Evolutionary conservation across 139 green algal genomes (phyloP).

Genomic region (Auxenochlorella pyrenoidosa): DNA sequence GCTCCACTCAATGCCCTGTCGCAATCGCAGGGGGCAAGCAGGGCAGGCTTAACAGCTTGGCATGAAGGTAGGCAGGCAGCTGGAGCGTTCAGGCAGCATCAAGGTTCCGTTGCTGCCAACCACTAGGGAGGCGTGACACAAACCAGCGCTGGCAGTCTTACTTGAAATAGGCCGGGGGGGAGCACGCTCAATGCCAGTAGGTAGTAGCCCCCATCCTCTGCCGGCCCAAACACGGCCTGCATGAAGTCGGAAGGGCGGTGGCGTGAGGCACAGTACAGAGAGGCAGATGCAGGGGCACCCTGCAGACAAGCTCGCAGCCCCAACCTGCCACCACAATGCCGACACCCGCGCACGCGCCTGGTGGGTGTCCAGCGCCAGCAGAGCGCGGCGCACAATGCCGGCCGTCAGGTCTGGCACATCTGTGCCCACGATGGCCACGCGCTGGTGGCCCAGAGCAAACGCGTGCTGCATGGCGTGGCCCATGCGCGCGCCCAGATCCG

Average conservation of each 20-base stretch:
- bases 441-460: conserved; percentile 4
- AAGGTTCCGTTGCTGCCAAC: no score
- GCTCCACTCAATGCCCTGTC: conserved; percentile 63
- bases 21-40: background rate
- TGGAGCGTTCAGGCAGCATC: no score
- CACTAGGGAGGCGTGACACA: no score
- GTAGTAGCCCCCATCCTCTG: conserved; percentile 80
- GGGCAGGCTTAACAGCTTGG: background rate
- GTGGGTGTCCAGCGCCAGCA: conserved; percentile 9
- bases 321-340: conserved; percentile 33
- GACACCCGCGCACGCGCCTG: background rate
- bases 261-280: background rate
- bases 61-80: no score
- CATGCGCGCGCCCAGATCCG: conserved; percentile 67
- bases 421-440: conserved; percentile 68
- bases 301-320: background rate
- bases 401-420: conserved; percentile 71
- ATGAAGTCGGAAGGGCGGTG: background rate
- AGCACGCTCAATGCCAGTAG: conserved; percentile 60
- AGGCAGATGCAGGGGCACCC: no score
- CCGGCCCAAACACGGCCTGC: conserved; percentile 72
- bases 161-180: conserved; percentile 25
- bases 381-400: conserved; percentile 32
- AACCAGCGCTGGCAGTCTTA: background rate
- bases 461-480: conserved; percentile 50